Evolutionary conservation across 768 basidiomycete genomes (phyloP).

Genomic region (Mrakia hoshinonis): DNA sequence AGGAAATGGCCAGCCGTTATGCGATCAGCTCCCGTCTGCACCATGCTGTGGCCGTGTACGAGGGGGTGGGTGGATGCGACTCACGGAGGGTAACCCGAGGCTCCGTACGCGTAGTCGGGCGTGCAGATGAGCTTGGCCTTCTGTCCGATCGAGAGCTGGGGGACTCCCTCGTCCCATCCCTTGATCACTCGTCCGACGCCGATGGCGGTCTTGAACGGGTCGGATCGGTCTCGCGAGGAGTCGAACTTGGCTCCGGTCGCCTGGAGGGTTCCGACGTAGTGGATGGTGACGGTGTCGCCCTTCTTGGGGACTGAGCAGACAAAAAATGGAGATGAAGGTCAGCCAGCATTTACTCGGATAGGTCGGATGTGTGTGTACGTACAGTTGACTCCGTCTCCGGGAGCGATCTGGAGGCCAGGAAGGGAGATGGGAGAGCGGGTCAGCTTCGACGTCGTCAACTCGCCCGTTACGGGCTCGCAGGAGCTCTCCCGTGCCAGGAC

Average conservation of each 20-base stretch:
- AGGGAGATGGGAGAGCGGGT: too few species aligned
- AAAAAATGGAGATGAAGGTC: background rate
- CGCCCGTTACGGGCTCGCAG: too few species aligned
- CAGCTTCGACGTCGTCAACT: too few species aligned
- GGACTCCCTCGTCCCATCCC: constrained; percentile 34
- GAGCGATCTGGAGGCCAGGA: background rate
- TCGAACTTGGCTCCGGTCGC: constrained; percentile 28
- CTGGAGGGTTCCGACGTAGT: constrained; percentile 29
- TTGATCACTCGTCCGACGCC: constrained; percentile 30
- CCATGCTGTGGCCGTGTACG: too few species aligned
- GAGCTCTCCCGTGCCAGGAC: too few species aligned
- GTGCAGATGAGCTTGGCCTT: constrained; percentile 40
- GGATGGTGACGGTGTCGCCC: constrained; percentile 18
- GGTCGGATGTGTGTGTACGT: too few species aligned
- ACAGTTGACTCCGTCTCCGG: constrained; percentile 18
- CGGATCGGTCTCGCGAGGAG: constrained; percentile 28
- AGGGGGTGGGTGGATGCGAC: too few species aligned
- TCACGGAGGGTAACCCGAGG: constrained; percentile 40
- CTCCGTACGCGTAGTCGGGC: constrained; percentile 34
- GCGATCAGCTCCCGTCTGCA: too few species aligned
- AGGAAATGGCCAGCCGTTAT: too few species aligned
- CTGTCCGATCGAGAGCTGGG: constrained; percentile 40
- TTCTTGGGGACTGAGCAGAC: too few species aligned
- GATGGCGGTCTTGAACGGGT: constrained; percentile 24
- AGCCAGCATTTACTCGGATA: background rate